Percentiles rank a stretch among this genome's conserved stretches.
Conservation (phyloP, 1,284 basidiomycete species). For the Ustilago bromivora region DNA sequence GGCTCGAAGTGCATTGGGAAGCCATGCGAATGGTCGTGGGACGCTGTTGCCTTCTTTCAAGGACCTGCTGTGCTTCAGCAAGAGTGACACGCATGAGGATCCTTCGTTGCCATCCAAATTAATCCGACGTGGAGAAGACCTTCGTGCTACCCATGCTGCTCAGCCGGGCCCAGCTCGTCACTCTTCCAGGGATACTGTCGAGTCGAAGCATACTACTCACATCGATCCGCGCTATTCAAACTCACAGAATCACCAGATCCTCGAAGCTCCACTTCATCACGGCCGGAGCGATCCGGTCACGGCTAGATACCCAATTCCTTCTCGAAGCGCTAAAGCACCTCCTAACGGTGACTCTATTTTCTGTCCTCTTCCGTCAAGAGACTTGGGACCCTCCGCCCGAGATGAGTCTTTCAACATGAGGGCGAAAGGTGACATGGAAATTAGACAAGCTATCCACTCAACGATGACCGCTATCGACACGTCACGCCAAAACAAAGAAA, state of each 20-base stretch:
- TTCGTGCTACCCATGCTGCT: background rate
- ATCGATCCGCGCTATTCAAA: background rate
- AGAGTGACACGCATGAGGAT: background rate
- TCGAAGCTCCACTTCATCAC: background rate
- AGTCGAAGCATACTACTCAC: background rate
- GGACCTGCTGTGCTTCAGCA: conserved; percentile 24
- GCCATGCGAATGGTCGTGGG: background rate
- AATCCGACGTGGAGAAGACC: background rate
- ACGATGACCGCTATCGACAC: background rate
- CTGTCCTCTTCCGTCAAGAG: background rate
- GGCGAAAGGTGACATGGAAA: background rate
- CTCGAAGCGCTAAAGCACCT: background rate
- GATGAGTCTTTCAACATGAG: background rate
- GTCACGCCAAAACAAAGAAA: background rate
- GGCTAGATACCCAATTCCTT: background rate
- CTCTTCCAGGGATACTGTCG: background rate
- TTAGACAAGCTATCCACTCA: background rate
- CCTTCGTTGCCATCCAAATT: background rate
- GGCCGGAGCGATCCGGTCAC: background rate
- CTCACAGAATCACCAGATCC: background rate
- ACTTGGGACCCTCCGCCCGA: background rate
- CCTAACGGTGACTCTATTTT: background rate
- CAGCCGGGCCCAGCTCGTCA: background rate
- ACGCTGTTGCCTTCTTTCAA: conserved; percentile 28
- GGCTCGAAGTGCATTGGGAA: background rate